These are phyloP conservation scores for Haematococcus sp. DNA, from an alignment of 139 green algal species.

Conservation along the genomic window DNA sequence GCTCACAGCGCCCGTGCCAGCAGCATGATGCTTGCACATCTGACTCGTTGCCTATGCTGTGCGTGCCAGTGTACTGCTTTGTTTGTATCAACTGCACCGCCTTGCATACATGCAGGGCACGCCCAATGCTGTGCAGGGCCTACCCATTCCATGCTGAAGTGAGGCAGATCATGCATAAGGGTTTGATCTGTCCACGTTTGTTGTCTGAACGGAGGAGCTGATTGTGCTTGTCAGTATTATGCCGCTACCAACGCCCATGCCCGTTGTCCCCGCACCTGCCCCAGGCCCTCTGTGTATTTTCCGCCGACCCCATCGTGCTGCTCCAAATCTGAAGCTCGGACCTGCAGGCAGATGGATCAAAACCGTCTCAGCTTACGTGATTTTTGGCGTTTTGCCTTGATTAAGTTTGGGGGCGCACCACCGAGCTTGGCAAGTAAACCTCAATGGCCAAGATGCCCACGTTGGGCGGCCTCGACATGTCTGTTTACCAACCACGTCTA, in stretches of 20 bases:
- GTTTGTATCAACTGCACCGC: neutral
- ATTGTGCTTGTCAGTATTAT: too few relatives aligned
- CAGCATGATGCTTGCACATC: neutral
- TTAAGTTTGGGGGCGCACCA: neutral
- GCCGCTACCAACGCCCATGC: too few relatives aligned
- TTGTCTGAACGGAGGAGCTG: too few relatives aligned
- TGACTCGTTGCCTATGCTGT: neutral
- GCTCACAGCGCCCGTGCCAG: neutral
- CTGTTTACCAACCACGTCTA: neutral
- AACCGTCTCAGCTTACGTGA: too few relatives aligned
- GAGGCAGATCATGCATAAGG: too few relatives aligned
- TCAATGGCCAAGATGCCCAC: constrained; percentile 55
- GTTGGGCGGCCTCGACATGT: constrained; percentile 2
- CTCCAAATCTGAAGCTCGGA: constrained; percentile 57
- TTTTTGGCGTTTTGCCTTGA: too few relatives aligned
- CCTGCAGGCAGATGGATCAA: constrained; percentile 12
- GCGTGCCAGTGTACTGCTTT: neutral
- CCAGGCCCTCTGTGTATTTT: constrained; percentile 87
- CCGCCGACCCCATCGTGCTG: constrained; percentile 61
- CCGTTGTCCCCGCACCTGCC: constrained; percentile 54
- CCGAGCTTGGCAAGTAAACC: constrained; percentile 63
- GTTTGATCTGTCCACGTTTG: too few relatives aligned
- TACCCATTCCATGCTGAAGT: too few relatives aligned
- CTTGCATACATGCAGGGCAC: neutral
- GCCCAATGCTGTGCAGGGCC: neutral